These are phyloP conservation scores for Camellia japonica DNA, from an alignment of 148 eudicot species.

Conservation along the genomic window DNA sequence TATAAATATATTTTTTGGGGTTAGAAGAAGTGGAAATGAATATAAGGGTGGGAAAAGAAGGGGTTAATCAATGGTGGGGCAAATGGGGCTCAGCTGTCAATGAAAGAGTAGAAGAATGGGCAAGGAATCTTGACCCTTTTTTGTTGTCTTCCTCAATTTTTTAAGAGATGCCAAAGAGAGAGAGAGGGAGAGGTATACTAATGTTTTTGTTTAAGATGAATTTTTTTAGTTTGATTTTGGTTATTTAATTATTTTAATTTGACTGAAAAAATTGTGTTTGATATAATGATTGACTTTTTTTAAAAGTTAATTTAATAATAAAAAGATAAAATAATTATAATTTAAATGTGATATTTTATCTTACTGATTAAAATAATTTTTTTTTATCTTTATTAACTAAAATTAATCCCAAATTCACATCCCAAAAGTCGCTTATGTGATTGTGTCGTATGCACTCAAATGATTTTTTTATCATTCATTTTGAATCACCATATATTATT, in stretches of 20 bases:
- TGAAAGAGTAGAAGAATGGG: constrained; percentile 36
- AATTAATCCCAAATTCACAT: too few species aligned
- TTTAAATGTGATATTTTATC: too few species aligned
- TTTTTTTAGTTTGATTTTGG: not conserved
- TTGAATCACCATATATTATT: not conserved
- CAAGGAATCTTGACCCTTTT: constrained; percentile 61
- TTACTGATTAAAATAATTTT: too few species aligned
- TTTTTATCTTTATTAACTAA: too few species aligned
- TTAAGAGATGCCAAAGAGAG: constrained; percentile 18
- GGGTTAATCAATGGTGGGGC: constrained; percentile 8
- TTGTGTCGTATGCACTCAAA: not conserved
- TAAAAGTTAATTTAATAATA: too few species aligned
- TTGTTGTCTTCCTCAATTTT: too few species aligned
- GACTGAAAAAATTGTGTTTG: too few species aligned
- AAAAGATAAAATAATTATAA: too few species aligned
- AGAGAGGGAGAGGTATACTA: too few species aligned
- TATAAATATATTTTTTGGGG: not conserved
- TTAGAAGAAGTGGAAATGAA: not conserved
- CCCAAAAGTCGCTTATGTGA: too few species aligned
- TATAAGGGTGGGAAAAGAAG: not conserved
- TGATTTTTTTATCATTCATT: not conserved
- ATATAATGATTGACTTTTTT: too few species aligned
- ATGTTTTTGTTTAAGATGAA: not conserved
- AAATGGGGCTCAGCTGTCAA: constrained; percentile 37
- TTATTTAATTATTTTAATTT: too few species aligned